A percentile compares a stretch with the other conserved stretches of the same genome.
Conservation (phyloP, 2,329 filamentous ascomycete species). For the Fusarium beomiforme region DNA sequence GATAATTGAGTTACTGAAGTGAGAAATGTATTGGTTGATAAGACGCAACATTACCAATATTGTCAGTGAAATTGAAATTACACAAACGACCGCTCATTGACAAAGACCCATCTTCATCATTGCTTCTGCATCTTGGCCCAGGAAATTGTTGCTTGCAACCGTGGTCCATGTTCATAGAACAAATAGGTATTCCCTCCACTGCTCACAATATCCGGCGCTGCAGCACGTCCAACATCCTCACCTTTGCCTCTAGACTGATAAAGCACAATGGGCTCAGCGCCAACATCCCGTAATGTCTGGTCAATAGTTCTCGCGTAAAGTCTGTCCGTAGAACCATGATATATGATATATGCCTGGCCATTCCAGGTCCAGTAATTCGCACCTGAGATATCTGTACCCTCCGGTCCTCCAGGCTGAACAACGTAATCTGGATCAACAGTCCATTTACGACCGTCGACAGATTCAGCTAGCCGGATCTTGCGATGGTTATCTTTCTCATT, state of each 20-base stretch:
- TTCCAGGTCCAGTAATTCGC: slow-evolving; percentile 24
- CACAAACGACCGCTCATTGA: rapidly evolving
- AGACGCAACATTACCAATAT: rapidly evolving
- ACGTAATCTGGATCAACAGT: slow-evolving; percentile 20
- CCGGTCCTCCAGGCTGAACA: background rate
- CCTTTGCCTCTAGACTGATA: slow-evolving; percentile 14
- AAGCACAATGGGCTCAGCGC: slow-evolving; percentile 4
- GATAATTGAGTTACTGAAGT: rapidly evolving
- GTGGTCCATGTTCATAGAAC: slow-evolving; percentile 16
- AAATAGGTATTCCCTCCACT: background rate
- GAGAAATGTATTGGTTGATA: rapidly evolving
- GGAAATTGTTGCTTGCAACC: slow-evolving; percentile 1
- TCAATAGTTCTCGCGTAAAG: slow-evolving; percentile 28
- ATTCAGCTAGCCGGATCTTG: slow-evolving; percentile 41
- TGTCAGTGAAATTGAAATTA: background rate
- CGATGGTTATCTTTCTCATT: slow-evolving; percentile 38
- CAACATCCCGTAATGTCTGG: slow-evolving; percentile 16
- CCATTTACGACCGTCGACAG: slow-evolving; percentile 35
- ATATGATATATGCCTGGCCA: slow-evolving; percentile 14
- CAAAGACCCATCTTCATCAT: rapidly evolving
- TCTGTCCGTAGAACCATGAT: slow-evolving; percentile 7
- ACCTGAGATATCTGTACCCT: slow-evolving; percentile 15
- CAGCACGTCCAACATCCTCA: slow-evolving; percentile 1
- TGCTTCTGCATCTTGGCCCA: slow-evolving; percentile 18
- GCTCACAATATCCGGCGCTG: slow-evolving; percentile 3